Conservation (phyloP, 2,329 filamentous ascomycete genomes). For the Aspergillus calidoustus region DNA sequence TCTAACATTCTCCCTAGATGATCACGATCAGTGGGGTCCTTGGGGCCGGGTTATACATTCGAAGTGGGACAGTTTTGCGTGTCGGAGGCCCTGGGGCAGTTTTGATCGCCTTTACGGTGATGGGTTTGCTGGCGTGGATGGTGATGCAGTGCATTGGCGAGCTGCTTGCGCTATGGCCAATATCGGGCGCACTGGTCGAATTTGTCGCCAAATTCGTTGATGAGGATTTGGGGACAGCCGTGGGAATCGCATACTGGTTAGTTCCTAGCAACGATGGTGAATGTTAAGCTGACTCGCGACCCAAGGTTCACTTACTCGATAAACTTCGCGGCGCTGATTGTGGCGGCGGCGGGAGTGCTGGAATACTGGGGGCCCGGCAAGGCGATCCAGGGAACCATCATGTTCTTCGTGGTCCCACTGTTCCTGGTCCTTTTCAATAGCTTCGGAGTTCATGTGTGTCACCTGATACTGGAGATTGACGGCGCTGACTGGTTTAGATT, state of each 20-base stretch:
- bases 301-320: conserved; percentile 37
- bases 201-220: conserved; percentile 45
- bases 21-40: conserved; percentile 42
- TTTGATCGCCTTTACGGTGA: conserved; percentile 36
- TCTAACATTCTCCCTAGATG: conserved; percentile 30
- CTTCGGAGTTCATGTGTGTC: conserved; percentile 25
- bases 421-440: conserved; percentile 27
- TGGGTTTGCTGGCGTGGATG: conserved; percentile 38
- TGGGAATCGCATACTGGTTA: conserved; percentile 43
- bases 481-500: conserved; percentile 15
- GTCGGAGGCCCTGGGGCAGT: conserved; percentile 40
- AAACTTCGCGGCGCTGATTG: conserved; percentile 35
- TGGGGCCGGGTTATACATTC: conserved; percentile 40
- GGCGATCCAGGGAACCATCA: conserved; percentile 27
- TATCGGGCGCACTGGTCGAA: conserved; percentile 42
- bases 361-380: conserved; percentile 31
- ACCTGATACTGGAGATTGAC: background rate
- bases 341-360: conserved; percentile 31
- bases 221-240: conserved; percentile 40
- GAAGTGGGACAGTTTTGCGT: conserved; percentile 38
- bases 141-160: conserved; percentile 48
- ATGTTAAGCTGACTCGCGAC: background rate
- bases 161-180: conserved; percentile 44
- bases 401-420: conserved; percentile 29
- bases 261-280: background rate